These are phyloP conservation scores for Scheffersomyces ergatensis DNA, from an alignment of 805 yeast species.

Conservation along the genomic window DNA sequence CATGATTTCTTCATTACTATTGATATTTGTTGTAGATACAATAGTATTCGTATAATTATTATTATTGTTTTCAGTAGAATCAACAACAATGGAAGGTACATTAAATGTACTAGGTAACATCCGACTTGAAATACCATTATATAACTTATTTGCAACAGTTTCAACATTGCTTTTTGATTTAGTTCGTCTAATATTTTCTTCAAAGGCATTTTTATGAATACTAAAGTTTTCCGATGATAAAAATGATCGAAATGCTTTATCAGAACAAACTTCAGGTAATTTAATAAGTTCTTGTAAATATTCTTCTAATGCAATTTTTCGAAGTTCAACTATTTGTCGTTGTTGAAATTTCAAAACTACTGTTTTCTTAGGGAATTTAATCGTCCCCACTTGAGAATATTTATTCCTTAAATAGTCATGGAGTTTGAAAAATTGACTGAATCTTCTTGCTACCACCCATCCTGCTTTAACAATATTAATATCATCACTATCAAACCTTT, in stretches of 20 bases:
- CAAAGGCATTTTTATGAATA: slow-evolving; percentile 26
- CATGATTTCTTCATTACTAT: slow-evolving; percentile 12
- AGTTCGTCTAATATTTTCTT: slow-evolving; percentile 11
- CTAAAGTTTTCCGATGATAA: slow-evolving; percentile 68
- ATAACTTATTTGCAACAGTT: slow-evolving; percentile 31
- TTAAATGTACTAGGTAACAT: slow-evolving; percentile 9
- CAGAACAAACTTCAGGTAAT: slow-evolving; percentile 70
- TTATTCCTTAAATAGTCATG: slow-evolving; percentile 58
- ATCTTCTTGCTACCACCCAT: slow-evolving; percentile 90
- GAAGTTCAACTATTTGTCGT: slow-evolving; percentile 56
- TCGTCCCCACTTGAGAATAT: slow-evolving; percentile 45
- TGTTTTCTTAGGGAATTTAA: slow-evolving; percentile 60
- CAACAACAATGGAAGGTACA: neutral
- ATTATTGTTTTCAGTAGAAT: neutral
- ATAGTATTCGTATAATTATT: slow-evolving; percentile 2
- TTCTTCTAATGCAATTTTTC: slow-evolving; percentile 59
- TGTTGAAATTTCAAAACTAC: slow-evolving; percentile 73
- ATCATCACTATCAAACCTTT: slow-evolving; percentile 40
- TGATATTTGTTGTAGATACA: neutral
- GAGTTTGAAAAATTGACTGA: slow-evolving; percentile 75
- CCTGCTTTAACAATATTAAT: slow-evolving; percentile 57
- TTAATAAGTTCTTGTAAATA: slow-evolving; percentile 59
- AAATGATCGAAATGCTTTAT: slow-evolving; percentile 70
- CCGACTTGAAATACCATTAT: slow-evolving; percentile 20
- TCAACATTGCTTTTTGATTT: slow-evolving; percentile 20